phyloP scores from a whole-genome alignment of 352 stramenopile genomes.

The Thraustochytrium striatum region DNA sequence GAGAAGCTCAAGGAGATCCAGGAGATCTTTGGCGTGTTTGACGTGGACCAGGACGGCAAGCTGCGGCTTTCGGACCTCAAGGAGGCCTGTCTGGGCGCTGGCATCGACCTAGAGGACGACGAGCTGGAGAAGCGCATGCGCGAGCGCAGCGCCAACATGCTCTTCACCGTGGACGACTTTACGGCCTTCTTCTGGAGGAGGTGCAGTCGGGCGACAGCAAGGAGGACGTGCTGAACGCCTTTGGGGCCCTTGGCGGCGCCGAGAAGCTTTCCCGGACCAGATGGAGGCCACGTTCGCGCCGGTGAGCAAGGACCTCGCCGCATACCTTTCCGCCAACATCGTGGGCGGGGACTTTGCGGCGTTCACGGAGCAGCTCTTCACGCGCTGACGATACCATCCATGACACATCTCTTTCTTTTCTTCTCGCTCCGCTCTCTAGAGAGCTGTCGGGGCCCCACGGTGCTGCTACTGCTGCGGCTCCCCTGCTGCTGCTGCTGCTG shows the following conservation, averaged over 20 bases:
- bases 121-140: constrained; percentile 79
- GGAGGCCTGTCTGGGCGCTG: constrained; percentile 79
- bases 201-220: constrained; percentile 74
- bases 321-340: constrained; percentile 56
- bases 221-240: constrained; percentile 70
- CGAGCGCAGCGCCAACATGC: constrained; percentile 73
- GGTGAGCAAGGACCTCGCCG: constrained; percentile 70
- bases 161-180: constrained; percentile 76
- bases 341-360: background rate
- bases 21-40: constrained; percentile 82
- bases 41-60: constrained; percentile 74
- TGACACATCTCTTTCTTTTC: background rate
- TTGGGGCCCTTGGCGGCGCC: constrained; percentile 66
- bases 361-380: constrained; percentile 49
- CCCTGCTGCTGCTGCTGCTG: too few relatives aligned
- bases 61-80: constrained; percentile 79
- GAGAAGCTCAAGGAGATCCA: constrained; percentile 77
- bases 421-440: background rate
- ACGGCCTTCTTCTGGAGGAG: constrained; percentile 76
- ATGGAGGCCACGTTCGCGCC: constrained; percentile 74
- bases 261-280: constrained; percentile 70
- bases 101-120: constrained; percentile 74
- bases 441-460: too few relatives aligned
- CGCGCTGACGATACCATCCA: background rate
- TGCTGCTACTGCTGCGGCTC: too few relatives aligned